Conservation (phyloP, 164 flowering plant genomes). For the Stephania cephalantha region DNA sequence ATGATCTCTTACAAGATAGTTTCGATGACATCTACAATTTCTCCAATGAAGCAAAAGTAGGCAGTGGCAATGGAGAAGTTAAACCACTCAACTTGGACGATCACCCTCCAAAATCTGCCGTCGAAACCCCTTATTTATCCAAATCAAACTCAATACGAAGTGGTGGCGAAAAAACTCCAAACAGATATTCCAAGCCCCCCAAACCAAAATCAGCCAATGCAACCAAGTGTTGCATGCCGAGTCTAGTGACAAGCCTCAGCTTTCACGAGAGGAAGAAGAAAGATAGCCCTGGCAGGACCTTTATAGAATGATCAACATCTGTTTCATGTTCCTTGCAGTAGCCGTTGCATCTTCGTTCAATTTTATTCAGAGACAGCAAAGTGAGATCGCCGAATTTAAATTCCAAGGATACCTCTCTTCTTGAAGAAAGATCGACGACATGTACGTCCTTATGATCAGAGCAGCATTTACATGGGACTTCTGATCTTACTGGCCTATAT, state of each 20-base stretch:
- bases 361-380: background rate
- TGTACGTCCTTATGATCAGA: background rate
- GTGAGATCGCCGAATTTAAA: background rate
- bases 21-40: constrained; percentile 12
- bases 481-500: background rate
- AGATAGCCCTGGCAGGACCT: constrained; percentile 26
- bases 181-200: constrained; percentile 18
- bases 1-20: constrained; percentile 65
- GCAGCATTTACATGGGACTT: background rate
- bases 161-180: constrained; percentile 41
- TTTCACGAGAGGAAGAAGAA: constrained; percentile 50
- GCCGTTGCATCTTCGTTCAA: background rate
- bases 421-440: background rate
- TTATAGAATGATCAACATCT: background rate
- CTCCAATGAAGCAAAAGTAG: constrained; percentile 3
- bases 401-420: background rate
- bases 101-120: constrained; percentile 27
- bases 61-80: constrained; percentile 15
- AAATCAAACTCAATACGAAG: constrained; percentile 30
- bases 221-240: constrained; percentile 62
- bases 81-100: constrained; percentile 17
- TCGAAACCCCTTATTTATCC: constrained; percentile 32
- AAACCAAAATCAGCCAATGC: constrained; percentile 34
- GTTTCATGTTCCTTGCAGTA: background rate
- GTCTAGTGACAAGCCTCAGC: constrained; percentile 42